Evolutionary conservation across 495 filamentous ascomycete species (phyloP).

Genomic region (Neurospora sp.): DNA sequence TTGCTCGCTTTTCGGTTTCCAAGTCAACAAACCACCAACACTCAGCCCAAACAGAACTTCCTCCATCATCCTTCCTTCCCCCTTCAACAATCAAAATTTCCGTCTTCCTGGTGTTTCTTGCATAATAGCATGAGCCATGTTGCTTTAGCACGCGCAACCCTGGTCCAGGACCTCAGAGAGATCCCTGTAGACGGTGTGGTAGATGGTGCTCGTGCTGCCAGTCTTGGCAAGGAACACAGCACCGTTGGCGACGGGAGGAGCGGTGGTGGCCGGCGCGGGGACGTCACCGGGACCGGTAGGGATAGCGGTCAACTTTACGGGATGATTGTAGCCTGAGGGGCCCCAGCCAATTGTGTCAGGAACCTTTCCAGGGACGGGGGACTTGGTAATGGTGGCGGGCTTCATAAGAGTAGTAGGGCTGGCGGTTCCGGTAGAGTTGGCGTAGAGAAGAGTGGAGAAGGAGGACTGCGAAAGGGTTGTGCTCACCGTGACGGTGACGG

Average conservation of each 20-base stretch:
- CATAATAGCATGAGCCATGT: background rate
- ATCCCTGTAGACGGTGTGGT: slow-evolving; percentile 18
- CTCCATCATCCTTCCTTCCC: background rate
- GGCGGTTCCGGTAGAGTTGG: slow-evolving; percentile 2
- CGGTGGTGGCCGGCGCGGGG: slow-evolving; percentile 5
- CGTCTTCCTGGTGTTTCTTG: background rate
- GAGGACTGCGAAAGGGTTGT: slow-evolving; percentile 8
- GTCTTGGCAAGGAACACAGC: background rate
- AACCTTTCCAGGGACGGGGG: slow-evolving; percentile 8
- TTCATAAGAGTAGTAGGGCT: slow-evolving; percentile 1
- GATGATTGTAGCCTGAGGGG: slow-evolving; percentile 14
- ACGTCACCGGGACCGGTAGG: slow-evolving; percentile 5
- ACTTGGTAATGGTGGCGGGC: background rate
- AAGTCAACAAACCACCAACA: background rate
- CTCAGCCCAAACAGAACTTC: background rate
- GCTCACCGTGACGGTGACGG: slow-evolving; percentile 25
- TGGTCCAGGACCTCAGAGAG: slow-evolving; percentile 11
- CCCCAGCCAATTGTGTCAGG: slow-evolving; percentile 22
- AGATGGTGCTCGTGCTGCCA: slow-evolving; percentile 15
- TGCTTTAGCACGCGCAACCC: slow-evolving; percentile 1
- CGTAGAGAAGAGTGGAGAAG: slow-evolving; percentile 1
- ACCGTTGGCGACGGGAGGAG: background rate
- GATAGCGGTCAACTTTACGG: slow-evolving; percentile 10
- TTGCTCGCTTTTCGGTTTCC: background rate
- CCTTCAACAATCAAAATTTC: background rate